Evolutionary conservation across 2,329 filamentous ascomycete species (phyloP).

Genomic region (Pseudophaeomoniella oleicola): DNA sequence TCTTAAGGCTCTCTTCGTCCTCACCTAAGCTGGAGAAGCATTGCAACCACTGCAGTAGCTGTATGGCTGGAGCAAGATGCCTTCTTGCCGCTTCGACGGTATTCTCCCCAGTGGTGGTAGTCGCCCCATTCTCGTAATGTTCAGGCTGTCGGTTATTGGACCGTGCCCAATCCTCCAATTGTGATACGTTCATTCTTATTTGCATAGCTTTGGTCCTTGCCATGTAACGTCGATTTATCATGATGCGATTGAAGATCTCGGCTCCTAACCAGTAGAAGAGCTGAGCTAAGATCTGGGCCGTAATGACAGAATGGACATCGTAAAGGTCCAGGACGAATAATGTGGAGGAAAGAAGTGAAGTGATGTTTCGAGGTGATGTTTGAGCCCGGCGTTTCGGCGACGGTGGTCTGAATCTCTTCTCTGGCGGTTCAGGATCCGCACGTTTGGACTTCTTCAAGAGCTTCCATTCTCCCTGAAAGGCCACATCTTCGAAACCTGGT

Average conservation of each 20-base stretch:
- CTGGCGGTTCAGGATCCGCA: slow-evolving; percentile 68
- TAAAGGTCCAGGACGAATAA: slow-evolving; percentile 97
- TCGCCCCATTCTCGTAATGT: slow-evolving; percentile 87
- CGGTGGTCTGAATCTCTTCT: slow-evolving; percentile 82
- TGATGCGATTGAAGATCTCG: slow-evolving; percentile 93
- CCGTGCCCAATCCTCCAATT: slow-evolving; percentile 88
- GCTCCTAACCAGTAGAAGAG: slow-evolving; percentile 92
- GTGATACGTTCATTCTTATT: slow-evolving; percentile 96
- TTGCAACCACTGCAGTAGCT: slow-evolving; percentile 92
- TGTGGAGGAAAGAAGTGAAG: slow-evolving; percentile 85
- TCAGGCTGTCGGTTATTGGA: slow-evolving; percentile 87
- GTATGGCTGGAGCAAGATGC: slow-evolving; percentile 80
- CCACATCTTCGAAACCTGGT: slow-evolving; percentile 88
- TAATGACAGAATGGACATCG: slow-evolving; percentile 95
- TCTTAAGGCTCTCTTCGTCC: slow-evolving; percentile 75
- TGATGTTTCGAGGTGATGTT: slow-evolving; percentile 85
- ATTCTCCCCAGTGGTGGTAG: slow-evolving; percentile 68
- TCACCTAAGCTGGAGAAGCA: slow-evolving; percentile 91
- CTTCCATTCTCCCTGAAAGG: slow-evolving; percentile 98
- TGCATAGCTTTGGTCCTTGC: slow-evolving; percentile 98
- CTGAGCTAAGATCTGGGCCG: slow-evolving; percentile 78
- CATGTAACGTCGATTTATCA: slow-evolving; percentile 89
- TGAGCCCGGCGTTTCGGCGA: slow-evolving; percentile 89
- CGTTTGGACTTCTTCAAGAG: slow-evolving; percentile 87
- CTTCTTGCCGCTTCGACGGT: slow-evolving; percentile 71